Base-by-base conservation (phyloP, 2,329 filamentous ascomycete genomes). In the Hymenoscyphus salicellus region DNA sequence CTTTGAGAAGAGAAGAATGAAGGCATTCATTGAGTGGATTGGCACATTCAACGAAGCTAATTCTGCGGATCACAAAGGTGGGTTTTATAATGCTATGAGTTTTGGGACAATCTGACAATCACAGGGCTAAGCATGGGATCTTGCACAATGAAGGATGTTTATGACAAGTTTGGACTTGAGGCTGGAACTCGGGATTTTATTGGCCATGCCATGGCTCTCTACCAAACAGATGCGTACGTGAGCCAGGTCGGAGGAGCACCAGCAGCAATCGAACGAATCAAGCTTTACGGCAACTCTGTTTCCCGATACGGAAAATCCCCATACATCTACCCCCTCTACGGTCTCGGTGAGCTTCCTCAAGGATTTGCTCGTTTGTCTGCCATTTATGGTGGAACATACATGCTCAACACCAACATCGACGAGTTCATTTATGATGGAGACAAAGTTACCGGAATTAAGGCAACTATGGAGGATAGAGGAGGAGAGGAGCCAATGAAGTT, bases 241-340 rank as follows among this genome's bases (percentile, higher is more conserved):
- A 87, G 84, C 70, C 79, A 84, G 69, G 80, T 83, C 59, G 93
- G 93, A 70, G 82, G 83, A 75, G 92, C 93, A 55, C 88, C 90
- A 72, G 93, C 97, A 77, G 88, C 91, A 63, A 91, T 99, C 73
- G 87, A 94, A 79, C 92, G 94, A 73, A 97, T 99, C 78, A 88
- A 92, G 71, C 85, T 99, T 57, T 99, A 99, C 79, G 96, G 94
- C 72, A 97, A 97, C 85, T 97, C 93, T 33, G 96, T 99, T 80
- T 92, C 93, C 61, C 88, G 94, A 69, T 98, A 98, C 80, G 95
- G 95, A 80, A 98, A 97, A 81, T 98, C 93, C 14, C 96, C 95
- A 56, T 99, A 98, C 83, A 98, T 99, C 82, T 99, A 99, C 84
- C 96, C 95, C 58, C 88, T 98, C 36, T 99, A 99, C 81, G 95